A percentile compares a stretch with the other conserved stretches of the same genome.
Evolutionary conservation across 1,284 basidiomycete genomes (phyloP).

Genomic region (Malassezia pachydermatis): DNA sequence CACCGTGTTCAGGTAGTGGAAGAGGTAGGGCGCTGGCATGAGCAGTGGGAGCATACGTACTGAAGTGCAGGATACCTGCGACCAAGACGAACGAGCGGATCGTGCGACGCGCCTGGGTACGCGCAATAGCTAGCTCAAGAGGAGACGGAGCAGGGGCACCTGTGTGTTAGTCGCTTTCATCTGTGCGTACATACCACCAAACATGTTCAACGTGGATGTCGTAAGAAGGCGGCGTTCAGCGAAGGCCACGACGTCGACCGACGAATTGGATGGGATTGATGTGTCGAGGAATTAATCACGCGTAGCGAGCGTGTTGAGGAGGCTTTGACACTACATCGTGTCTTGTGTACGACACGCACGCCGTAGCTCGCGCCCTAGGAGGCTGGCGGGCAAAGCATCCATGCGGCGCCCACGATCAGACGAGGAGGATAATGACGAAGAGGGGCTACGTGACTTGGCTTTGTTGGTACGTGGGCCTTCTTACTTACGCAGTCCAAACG

Average conservation of each 20-base stretch:
- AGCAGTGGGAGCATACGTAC: conserved; percentile 6
- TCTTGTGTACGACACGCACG: too few relatives aligned
- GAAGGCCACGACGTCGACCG: too few relatives aligned
- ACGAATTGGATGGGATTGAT: too few relatives aligned
- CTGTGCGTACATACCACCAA: conserved; percentile 14
- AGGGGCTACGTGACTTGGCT: conserved; percentile 6
- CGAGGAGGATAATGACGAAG: neutral
- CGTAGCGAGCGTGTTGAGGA: neutral
- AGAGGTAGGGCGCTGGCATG: conserved; percentile 13
- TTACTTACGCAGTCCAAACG: conserved; percentile 13
- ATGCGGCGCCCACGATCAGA: conserved; percentile 2
- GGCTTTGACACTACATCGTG: too few relatives aligned
- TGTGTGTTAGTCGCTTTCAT: neutral
- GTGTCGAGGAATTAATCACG: neutral
- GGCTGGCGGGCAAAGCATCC: neutral
- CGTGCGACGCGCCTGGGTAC: conserved; percentile 13
- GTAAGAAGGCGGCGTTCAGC: too few relatives aligned
- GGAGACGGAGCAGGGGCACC: conserved; percentile 16
- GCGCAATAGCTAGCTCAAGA: conserved; percentile 14
- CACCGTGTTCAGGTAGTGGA: conserved; percentile 11
- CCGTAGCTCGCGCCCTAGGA: neutral
- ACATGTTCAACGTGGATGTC: too few relatives aligned
- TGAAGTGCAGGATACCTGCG: conserved; percentile 18
- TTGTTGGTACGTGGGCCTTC: conserved; percentile 8
- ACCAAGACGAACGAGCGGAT: conserved; percentile 15